phyloP scores from a whole-genome alignment of 768 basidiomycete genomes.

The Xerocomellus amylosporus region DNA sequence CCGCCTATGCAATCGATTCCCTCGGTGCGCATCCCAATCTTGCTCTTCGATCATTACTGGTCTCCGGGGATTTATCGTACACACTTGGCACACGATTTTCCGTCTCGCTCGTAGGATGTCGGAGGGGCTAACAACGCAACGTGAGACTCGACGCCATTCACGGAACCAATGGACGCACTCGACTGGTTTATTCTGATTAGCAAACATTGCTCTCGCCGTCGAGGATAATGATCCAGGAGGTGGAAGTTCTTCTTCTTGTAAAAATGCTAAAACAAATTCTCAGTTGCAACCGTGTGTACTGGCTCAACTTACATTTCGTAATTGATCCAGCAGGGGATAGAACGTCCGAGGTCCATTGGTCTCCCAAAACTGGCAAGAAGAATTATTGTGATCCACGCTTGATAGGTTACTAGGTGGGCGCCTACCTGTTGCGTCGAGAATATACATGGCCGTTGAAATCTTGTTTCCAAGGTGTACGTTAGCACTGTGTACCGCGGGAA shows the following conservation, averaged over 20 bases:
- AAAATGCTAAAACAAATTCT: conserved; percentile 44
- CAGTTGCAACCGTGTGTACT: neutral
- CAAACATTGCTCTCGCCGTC: conserved; percentile 52
- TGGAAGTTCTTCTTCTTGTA: conserved; percentile 47
- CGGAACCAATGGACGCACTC: conserved; percentile 36
- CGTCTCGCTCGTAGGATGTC: conserved; percentile 53
- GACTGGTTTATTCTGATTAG: conserved; percentile 41
- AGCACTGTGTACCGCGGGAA: conserved; percentile 62
- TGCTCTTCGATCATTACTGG: conserved; percentile 64
- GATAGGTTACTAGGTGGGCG: neutral
- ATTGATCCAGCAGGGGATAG: conserved; percentile 48
- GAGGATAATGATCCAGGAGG: conserved; percentile 57
- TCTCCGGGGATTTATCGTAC: conserved; percentile 52
- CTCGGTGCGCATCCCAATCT: conserved; percentile 56
- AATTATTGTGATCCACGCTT: neutral
- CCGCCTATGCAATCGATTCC: conserved; percentile 55
- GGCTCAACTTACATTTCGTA: conserved; percentile 41
- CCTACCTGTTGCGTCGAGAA: conserved; percentile 69
- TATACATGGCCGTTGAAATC: conserved; percentile 41
- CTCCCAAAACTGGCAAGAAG: conserved; percentile 42
- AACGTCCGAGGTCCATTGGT: conserved; percentile 60
- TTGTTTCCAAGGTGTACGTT: conserved; percentile 35
- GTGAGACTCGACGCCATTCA: conserved; percentile 9
- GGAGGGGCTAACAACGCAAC: conserved; percentile 46
- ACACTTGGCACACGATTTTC: conserved; percentile 58